Conservation (phyloP, 2,329 filamentous ascomycete species). For the Colletotrichum graminicola region DNA sequence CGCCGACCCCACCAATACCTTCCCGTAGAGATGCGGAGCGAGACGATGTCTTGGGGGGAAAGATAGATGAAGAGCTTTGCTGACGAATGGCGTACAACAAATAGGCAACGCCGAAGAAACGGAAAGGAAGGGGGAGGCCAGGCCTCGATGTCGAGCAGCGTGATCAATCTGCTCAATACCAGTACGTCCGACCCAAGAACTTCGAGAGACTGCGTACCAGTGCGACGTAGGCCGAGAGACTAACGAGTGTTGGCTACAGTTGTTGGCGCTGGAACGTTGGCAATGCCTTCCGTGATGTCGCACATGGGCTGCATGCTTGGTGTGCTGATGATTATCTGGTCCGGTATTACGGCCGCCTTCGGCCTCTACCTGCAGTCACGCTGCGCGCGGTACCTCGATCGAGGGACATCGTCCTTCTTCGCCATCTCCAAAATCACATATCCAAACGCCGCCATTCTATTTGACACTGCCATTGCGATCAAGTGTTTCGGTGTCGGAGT, state of each 20-base stretch:
- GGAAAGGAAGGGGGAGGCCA: slow-evolving; percentile 84
- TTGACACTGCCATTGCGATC: slow-evolving; percentile 94
- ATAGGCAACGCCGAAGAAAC: slow-evolving; percentile 69
- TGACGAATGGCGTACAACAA: slow-evolving; percentile 24
- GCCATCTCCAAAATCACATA: slow-evolving; percentile 98
- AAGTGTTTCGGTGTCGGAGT: slow-evolving; percentile 99
- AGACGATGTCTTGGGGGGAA: neutral
- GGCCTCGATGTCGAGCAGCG: slow-evolving; percentile 90
- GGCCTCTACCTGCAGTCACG: slow-evolving; percentile 94
- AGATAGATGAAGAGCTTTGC: slow-evolving; percentile 5
- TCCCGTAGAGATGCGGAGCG: neutral
- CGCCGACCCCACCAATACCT: slow-evolving; percentile 8
- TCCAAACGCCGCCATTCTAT: slow-evolving; percentile 93
- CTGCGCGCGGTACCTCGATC: slow-evolving; percentile 92
- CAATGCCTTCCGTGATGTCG: slow-evolving; percentile 94
- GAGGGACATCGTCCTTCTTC: slow-evolving; percentile 91
- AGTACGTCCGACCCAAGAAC: slow-evolving; percentile 68
- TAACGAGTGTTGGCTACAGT: slow-evolving; percentile 65
- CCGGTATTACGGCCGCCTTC: slow-evolving; percentile 88
- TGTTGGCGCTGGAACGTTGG: slow-evolving; percentile 92
- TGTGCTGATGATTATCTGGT: slow-evolving; percentile 88
- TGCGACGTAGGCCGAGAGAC: slow-evolving; percentile 1
- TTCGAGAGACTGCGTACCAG: neutral
- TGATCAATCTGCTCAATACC: slow-evolving; percentile 96
- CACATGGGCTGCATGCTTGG: slow-evolving; percentile 95